phyloP scores from a whole-genome alignment of 345 rosid species.

The Pistacia vera region DNA sequence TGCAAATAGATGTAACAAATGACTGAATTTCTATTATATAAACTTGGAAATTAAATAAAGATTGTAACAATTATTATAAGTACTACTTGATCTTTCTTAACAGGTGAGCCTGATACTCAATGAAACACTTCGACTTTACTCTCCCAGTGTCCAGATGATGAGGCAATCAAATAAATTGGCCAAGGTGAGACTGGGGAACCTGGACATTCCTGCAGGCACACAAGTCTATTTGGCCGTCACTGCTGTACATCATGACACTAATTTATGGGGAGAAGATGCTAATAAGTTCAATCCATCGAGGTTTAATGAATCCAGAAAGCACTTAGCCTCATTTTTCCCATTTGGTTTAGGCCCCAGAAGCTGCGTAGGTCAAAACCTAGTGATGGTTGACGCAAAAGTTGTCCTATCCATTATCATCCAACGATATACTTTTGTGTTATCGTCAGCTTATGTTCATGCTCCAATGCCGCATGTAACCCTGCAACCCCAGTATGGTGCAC shows the following conservation, averaged over 20 bases:
- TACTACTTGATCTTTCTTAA: slow-evolving; percentile 1
- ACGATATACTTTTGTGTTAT: slow-evolving; percentile 45
- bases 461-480: slow-evolving; percentile 47
- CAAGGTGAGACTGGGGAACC: slow-evolving; percentile 52
- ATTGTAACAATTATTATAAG: too few species aligned
- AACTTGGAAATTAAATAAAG: too few species aligned
- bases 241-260: slow-evolving; percentile 57
- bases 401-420: not conserved
- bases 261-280: slow-evolving; percentile 71
- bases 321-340: slow-evolving; percentile 49
- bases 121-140: slow-evolving; percentile 77
- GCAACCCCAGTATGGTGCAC: too few species aligned
- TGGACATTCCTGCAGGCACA: slow-evolving; percentile 62
- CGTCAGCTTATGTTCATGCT: slow-evolving; percentile 74
- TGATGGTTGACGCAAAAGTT: too few species aligned
- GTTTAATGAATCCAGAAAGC: slow-evolving; percentile 46
- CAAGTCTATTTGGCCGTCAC: slow-evolving; percentile 47
- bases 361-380: too few species aligned
- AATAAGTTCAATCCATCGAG: slow-evolving; percentile 61
- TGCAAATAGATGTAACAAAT: too few species aligned
- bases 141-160: slow-evolving; percentile 54
- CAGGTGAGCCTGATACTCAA: slow-evolving; percentile 67
- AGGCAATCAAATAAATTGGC: slow-evolving; percentile 38
- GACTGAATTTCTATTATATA: too few species aligned
- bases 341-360: slow-evolving; percentile 56